Percentiles rank a stretch among this genome's conserved stretches.
Conservation (phyloP, 768 basidiomycete genomes). For the Boletus vinaceobasis region DNA sequence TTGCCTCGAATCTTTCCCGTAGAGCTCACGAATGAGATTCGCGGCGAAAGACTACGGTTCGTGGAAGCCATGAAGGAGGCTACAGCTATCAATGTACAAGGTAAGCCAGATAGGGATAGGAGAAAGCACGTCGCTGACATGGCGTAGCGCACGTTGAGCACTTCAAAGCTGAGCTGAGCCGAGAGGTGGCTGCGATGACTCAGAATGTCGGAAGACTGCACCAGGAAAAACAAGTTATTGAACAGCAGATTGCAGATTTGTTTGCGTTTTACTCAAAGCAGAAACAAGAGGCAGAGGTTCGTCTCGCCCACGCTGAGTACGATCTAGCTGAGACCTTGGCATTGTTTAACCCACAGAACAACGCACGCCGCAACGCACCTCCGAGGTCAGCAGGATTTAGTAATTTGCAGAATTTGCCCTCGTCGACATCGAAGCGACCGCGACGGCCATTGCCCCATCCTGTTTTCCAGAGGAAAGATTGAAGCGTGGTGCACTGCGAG, state of each 20-base stretch:
- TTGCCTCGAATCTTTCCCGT: not conserved
- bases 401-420: conserved; percentile 28
- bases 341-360: conserved; percentile 16
- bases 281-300: conserved; percentile 40
- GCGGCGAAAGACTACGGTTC: conserved; percentile 80
- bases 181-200: conserved; percentile 72
- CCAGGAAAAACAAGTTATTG: conserved; percentile 59
- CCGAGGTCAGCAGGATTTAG: conserved; percentile 19
- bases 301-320: conserved; percentile 1
- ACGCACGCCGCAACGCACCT: conserved; percentile 22
- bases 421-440: conserved; percentile 19
- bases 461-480: conserved; percentile 23
- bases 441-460: conserved; percentile 32
- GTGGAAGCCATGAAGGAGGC: conserved; percentile 96
- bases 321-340: not conserved
- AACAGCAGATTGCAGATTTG: conserved; percentile 70
- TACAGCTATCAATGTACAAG: conserved; percentile 81
- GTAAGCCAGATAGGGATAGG: conserved; percentile 35
- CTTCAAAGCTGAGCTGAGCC: conserved; percentile 76
- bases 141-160: conserved; percentile 76
- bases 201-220: conserved; percentile 69
- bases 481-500: not conserved
- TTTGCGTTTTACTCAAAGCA: conserved; percentile 72
- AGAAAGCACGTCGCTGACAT: conserved; percentile 1
- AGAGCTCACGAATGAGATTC: conserved; percentile 83